phyloP scores from a whole-genome alignment of 164 flowering plant genomes.

The Aristolochia contorta region DNA sequence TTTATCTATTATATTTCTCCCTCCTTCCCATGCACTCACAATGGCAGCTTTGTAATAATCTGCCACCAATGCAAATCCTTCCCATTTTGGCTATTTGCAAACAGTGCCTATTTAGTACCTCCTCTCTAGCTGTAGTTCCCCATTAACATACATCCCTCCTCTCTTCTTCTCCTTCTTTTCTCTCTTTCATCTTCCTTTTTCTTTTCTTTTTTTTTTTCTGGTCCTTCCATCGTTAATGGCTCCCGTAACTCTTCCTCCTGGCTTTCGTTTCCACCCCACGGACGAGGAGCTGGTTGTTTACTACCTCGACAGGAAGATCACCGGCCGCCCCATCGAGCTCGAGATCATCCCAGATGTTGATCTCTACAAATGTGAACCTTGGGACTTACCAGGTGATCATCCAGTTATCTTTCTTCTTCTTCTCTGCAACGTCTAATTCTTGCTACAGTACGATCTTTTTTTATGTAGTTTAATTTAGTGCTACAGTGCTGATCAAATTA shows the following conservation, averaged over 20 bases:
- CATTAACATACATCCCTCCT: neutral
- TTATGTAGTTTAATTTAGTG: no score
- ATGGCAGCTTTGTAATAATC: neutral
- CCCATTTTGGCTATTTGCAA: neutral
- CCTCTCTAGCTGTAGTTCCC: no score
- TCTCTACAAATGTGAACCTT: slow-evolving; percentile 20
- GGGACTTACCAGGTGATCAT: slow-evolving; percentile 17
- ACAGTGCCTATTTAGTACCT: slow-evolving; percentile 1
- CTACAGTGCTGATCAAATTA: no score
- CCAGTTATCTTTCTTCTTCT: no score
- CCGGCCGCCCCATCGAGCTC: slow-evolving; percentile 11
- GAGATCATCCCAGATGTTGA: slow-evolving; percentile 16
- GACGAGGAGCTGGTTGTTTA: slow-evolving; percentile 18
- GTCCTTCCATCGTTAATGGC: neutral
- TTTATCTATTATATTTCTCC: neutral
- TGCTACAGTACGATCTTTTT: no score
- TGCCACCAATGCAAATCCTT: neutral
- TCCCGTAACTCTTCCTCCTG: slow-evolving; percentile 14
- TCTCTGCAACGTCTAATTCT: no score
- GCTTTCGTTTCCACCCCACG: slow-evolving; percentile 20
- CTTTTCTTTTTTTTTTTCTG: neutral
- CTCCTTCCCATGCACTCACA: neutral
- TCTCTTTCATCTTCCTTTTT: neutral
- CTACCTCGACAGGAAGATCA: slow-evolving; percentile 16
- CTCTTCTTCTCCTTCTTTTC: neutral